Evolutionary conservation across 176 grass and related monocot genomes (phyloP).

Genomic region (Ananas comosus): DNA sequence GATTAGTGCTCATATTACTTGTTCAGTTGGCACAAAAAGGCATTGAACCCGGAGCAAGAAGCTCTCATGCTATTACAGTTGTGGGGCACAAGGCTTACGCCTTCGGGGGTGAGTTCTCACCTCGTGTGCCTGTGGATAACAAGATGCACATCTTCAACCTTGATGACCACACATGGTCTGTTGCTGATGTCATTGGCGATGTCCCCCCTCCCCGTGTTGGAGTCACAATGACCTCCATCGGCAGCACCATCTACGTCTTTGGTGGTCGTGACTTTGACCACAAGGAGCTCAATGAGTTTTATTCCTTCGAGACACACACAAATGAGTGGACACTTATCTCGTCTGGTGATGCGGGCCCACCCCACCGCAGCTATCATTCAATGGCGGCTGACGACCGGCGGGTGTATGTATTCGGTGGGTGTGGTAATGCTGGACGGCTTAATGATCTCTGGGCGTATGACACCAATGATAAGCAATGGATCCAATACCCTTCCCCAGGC

Average conservation of each 20-base stretch:
- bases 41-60: conserved; percentile 49
- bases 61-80: conserved; percentile 69
- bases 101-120: conserved; percentile 85
- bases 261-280: conserved; percentile 66
- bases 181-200: conserved; percentile 39
- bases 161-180: conserved; percentile 41
- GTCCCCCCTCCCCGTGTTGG: conserved; percentile 71
- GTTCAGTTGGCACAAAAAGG: conserved; percentile 60
- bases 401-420: conserved; percentile 73
- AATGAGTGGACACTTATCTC: conserved; percentile 46
- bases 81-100: conserved; percentile 55
- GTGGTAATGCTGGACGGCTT: conserved; percentile 56
- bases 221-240: conserved; percentile 56
- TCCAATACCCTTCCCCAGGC: conserved; percentile 36
- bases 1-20: neutral
- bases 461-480: conserved; percentile 23
- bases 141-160: conserved; percentile 72
- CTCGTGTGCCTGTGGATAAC: conserved; percentile 75
- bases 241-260: conserved; percentile 49
- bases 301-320: conserved; percentile 51
- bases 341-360: conserved; percentile 38
- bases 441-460: conserved; percentile 79
- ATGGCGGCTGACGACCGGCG: conserved; percentile 40
- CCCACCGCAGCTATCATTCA: conserved; percentile 82
- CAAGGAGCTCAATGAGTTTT: conserved; percentile 81